These are phyloP conservation scores for Trypanosoma cruzi DNA, from an alignment of 208 protist genomes.

Conservation along the genomic window DNA sequence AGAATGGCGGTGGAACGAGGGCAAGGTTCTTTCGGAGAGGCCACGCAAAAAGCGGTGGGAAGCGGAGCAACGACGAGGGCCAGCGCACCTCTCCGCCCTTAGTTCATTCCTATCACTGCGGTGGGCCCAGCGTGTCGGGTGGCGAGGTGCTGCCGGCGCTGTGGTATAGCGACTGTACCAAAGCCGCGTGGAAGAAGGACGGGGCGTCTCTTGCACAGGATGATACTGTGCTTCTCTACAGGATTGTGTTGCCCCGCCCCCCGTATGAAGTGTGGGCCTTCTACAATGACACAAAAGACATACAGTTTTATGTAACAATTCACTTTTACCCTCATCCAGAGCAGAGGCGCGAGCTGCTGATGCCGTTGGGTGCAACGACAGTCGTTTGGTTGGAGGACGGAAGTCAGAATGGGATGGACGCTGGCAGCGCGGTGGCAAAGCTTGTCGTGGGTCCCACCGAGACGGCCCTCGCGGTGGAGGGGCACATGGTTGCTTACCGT, in stretches of 20 bases:
- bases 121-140: neutral
- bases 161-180: neutral
- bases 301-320: conserved; percentile 35
- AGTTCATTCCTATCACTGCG: neutral
- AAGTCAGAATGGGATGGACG: neutral
- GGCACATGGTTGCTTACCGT: neutral
- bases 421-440: neutral
- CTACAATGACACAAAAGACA: conserved; percentile 62
- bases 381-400: conserved; percentile 2
- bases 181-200: neutral
- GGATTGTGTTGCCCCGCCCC: neutral
- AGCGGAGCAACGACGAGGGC: neutral
- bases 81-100: neutral
- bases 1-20: too few relatives aligned
- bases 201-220: neutral
- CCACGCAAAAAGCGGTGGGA: too few relatives aligned
- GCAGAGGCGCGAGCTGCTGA: neutral
- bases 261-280: conserved; percentile 47
- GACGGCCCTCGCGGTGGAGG: conserved; percentile 3
- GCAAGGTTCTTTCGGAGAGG: too few relatives aligned
- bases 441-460: neutral
- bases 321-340: conserved; percentile 10
- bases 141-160: neutral
- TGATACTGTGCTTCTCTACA: neutral
- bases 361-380: conserved; percentile 10